Base-by-base conservation (phyloP, 1,284 basidiomycete species). In the Volvariella volvacea region DNA sequence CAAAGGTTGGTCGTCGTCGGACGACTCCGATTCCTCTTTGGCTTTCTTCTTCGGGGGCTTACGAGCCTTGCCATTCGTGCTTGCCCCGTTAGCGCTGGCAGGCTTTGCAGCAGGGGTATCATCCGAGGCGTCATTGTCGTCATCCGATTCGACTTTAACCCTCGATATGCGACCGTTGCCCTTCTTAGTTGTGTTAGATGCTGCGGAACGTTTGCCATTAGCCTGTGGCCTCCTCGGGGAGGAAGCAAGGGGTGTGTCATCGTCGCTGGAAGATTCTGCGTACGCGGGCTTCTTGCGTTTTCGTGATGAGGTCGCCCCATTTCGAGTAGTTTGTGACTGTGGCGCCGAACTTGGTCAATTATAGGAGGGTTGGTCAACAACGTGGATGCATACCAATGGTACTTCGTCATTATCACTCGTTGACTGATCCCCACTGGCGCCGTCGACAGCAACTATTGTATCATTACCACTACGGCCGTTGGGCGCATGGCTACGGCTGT, bases 371-470 rank as follows among this genome's bases (percentile, higher is more conserved):
- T 46, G 44, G 52, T 43, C 12, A 38, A 46, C 48, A 41, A 43
- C 34, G 43, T 38, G 39, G 48, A 39, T 48, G 71, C 74, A 55
- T 62, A 89, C 87, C 56, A 88, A 67, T 42, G 85, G 85, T 58
- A 79, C 61, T 52, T 86, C 82, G 42, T 82, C 80, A 48, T 78
- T 78, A 46, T 83, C 79, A 52, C 76, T 81, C 73, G 80, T 78
- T 28, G 73, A 66, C 42, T 68, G 68, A 54, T 73, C 71, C 43
- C 68, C 66, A 33, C 63, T 59, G 46, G 65, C 59, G 33, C 56
- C 56, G 49, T 70, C 67, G 49, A 48, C 47, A 42, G 57, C 52
- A 30, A 64, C 66, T 55, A 74, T 73, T 48, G 71, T 71, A 50
- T 80, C 78, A 51, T 61, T 58, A 47, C 53, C 54, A 55, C 60